phyloP scores from a whole-genome alignment of 176 grass and related monocot genomes.

The Eragrostis nindensis region DNA sequence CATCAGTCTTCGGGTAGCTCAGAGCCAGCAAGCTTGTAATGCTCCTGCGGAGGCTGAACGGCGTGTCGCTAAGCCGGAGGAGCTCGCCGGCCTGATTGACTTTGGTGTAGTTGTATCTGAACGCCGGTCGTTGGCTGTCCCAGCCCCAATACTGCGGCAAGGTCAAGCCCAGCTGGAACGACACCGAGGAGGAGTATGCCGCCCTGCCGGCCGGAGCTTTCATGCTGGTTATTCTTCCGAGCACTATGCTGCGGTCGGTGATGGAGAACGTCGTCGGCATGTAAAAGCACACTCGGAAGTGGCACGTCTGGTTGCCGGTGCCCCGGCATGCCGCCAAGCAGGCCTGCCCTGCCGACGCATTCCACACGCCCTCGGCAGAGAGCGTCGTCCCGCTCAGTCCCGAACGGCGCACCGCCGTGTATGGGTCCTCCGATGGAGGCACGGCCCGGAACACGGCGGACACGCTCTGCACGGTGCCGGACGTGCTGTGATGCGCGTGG shows the following conservation, averaged over 20 bases:
- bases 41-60: constrained; percentile 51
- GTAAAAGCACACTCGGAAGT: constrained; percentile 77
- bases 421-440: constrained; percentile 54
- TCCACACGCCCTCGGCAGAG: constrained; percentile 77
- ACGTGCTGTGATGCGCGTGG: too few species aligned
- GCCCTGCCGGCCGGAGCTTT: background rate
- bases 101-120: constrained; percentile 65
- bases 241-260: constrained; percentile 54
- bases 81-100: constrained; percentile 47
- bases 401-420: constrained; percentile 49
- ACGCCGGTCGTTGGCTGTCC: constrained; percentile 21
- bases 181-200: background rate
- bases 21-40: constrained; percentile 76
- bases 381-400: constrained; percentile 67
- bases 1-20: constrained; percentile 54
- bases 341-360: constrained; percentile 59
- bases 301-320: constrained; percentile 42
- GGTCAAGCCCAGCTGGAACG: constrained; percentile 9
- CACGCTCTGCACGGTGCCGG: constrained; percentile 48
- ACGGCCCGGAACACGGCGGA: constrained; percentile 71
- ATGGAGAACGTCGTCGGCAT: constrained; percentile 62
- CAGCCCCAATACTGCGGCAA: background rate
- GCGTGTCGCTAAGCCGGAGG: constrained; percentile 62
- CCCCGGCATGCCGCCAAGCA: constrained; percentile 90
- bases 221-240: constrained; percentile 62